Evolutionary conservation across 768 basidiomycete genomes (phyloP), one percentile per base, ranked within the genome.

Genomic region (Rhodotorula sphaerocarpa): DNA sequence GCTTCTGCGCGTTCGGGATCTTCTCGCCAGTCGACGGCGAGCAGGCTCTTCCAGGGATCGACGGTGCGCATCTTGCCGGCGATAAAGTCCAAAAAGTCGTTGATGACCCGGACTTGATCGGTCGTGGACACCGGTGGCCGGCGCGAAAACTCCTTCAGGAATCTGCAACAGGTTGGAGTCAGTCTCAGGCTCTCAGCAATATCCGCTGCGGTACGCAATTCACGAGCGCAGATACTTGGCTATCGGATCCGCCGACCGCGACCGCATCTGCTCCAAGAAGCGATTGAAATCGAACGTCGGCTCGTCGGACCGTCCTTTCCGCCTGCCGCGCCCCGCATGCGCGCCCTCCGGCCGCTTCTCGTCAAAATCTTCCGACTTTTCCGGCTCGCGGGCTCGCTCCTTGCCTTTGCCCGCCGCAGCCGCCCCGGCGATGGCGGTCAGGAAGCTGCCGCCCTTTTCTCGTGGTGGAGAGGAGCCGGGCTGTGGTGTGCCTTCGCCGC

Each of bases 181-280:
- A n/a, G n/a, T n/a, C n/a, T n/a, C n/a, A n/a, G n/a, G n/a, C n/a
- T n/a, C n/a, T n/a, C n/a, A n/a, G n/a, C n/a, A n/a, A n/a, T n/a
- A n/a, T n/a, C n/a, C n/a, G n/a, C n/a, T n/a, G n/a, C n/a, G n/a
- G n/a, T n/a, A n/a, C n/a, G 36, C 50, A 46, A 82, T 88, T 69
- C 75, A 92, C 92, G 90, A 95, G 79, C 90, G 83, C 54, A 99
- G 80, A 78, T 92, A 97, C 76, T 90, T 90, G 33, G 88, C 89
- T 27, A 97, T 86, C 10, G 91, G 88, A 58, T 99, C 95, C 3
- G 93, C 90, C 52, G 81, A 78, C 71, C 84, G 85, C 45, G 80
- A 76, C 77, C 93, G 88, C 83, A 99, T 90, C 76, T 99, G 91
- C 74, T 92, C 90, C 66, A 97, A 76, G 75, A 99, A 99, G 51